Evolutionary conservation across 1,284 basidiomycete species (phyloP).

Genomic region (Ustilago sp.): DNA sequence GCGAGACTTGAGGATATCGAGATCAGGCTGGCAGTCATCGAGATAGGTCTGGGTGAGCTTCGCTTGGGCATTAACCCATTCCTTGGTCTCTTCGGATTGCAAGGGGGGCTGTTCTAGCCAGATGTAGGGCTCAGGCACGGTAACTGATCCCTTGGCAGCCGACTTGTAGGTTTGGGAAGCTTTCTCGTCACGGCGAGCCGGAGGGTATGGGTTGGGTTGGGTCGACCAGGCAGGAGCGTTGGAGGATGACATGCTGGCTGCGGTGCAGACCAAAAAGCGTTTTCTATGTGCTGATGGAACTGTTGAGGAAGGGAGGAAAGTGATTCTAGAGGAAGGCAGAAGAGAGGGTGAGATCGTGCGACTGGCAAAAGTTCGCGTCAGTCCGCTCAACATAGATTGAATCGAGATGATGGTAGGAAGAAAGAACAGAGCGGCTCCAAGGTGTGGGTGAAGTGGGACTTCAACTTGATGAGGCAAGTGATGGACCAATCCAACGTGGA

Average conservation of each 20-base stretch:
- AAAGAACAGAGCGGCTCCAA: not conserved
- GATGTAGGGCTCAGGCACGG: slow-evolving; percentile 65
- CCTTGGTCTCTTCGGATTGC: slow-evolving; percentile 63
- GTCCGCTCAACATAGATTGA: slow-evolving; percentile 29
- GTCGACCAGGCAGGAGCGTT: slow-evolving; percentile 60
- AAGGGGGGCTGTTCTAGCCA: slow-evolving; percentile 67
- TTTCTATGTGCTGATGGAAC: not conserved
- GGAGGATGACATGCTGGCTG: slow-evolving; percentile 20
- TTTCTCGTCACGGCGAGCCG: slow-evolving; percentile 59
- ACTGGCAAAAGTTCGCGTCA: slow-evolving; percentile 14
- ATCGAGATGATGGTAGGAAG: not conserved
- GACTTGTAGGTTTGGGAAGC: slow-evolving; percentile 60
- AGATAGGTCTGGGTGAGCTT: slow-evolving; percentile 59
- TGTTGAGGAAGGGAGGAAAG: not conserved
- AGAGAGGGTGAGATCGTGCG: slow-evolving; percentile 4
- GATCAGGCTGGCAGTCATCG: slow-evolving; percentile 54
- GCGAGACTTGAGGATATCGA: slow-evolving; percentile 57
- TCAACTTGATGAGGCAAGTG: slow-evolving; percentile 7
- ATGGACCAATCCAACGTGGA: slow-evolving; percentile 3
- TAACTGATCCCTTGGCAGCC: slow-evolving; percentile 56
- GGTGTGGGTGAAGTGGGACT: not conserved
- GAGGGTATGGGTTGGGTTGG: slow-evolving; percentile 59
- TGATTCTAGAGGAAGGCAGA: not conserved
- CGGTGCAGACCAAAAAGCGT: slow-evolving; percentile 8
- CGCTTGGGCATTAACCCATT: slow-evolving; percentile 63